Percentiles rank a stretch among this genome's conserved stretches.
Conservation (phyloP, 805 yeast genomes). For the Kodamaea restingae region DNA sequence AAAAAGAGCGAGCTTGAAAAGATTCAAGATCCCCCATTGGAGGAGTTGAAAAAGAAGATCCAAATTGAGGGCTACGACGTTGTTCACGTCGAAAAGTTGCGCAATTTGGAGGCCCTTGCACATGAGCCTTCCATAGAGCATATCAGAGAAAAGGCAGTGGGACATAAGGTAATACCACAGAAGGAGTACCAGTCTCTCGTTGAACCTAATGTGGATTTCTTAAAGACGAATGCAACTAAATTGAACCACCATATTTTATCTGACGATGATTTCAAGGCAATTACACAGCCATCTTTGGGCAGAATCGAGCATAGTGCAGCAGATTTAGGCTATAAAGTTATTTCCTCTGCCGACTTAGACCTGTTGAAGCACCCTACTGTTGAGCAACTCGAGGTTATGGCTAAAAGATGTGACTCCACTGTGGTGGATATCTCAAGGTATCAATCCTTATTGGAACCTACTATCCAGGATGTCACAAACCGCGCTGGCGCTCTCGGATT, state of each 20-base stretch:
- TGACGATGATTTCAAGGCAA: slow-evolving; percentile 10
- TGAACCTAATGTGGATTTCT: slow-evolving; percentile 9
- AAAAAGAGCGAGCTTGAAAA: slow-evolving; percentile 11
- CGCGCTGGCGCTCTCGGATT: slow-evolving; percentile 11
- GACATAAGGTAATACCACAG: slow-evolving; percentile 15
- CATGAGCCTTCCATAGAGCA: slow-evolving; percentile 20
- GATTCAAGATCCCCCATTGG: slow-evolving; percentile 8
- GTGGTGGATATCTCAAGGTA: slow-evolving; percentile 17
- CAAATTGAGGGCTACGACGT: slow-evolving; percentile 6
- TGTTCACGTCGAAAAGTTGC: background rate
- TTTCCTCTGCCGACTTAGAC: slow-evolving; percentile 8
- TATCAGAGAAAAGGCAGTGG: slow-evolving; percentile 15
- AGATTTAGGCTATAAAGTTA: slow-evolving; percentile 5
- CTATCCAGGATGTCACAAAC: slow-evolving; percentile 11
- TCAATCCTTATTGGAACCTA: slow-evolving; percentile 13
- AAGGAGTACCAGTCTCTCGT: slow-evolving; percentile 15
- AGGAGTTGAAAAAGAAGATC: background rate
- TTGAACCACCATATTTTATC: slow-evolving; percentile 6
- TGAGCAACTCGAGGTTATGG: slow-evolving; percentile 21
- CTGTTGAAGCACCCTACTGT: slow-evolving; percentile 22
- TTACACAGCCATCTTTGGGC: slow-evolving; percentile 20
- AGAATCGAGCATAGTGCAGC: slow-evolving; percentile 16
- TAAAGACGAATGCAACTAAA: slow-evolving; percentile 7
- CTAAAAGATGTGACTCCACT: slow-evolving; percentile 15
- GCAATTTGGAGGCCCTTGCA: slow-evolving; percentile 6